Base-by-base conservation (phyloP, 768 basidiomycete genomes). In the Favolaschia claudopus region DNA sequence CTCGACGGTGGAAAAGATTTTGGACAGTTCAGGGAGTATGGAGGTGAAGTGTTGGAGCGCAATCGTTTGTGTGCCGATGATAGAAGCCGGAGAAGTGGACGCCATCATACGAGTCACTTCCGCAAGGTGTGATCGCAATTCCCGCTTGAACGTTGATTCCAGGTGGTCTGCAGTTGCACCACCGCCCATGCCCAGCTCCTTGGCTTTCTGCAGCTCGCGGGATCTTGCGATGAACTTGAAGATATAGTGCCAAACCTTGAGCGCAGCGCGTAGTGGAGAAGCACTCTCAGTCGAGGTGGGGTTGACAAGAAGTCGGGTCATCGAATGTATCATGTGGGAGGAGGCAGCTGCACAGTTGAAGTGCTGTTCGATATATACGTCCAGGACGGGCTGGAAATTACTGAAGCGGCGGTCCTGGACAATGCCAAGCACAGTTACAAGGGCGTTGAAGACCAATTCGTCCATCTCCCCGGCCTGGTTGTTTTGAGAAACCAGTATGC, bases 161-260 rank as follows among this genome's bases (percentile, higher is more conserved):
- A 96, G 78, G 73, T 95, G 92, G 61, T 95, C 93, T 8, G 90
- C 87, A 0, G 93, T 95, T 1, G 90, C 87, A 12, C 89, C 92
- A 12, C 88, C 87, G 24, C 89, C 88, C 78, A 92, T 88, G 1
- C 89, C 89, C 22, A 89, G 71, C 58, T 95, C 93, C 68, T 89
- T 89, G 7, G 81, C 79, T 72, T 93, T 93, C 72, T 96, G 95
- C 40, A 96, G 72, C 67, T 95, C 93, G 32, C 95, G 81, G 3
- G 95, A 89, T n/a, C 92, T 85, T 15, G 92, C 87, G 68, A 97
- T 91, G 74, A 99, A 93, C 71, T 92, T 93, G 85, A 98, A 93
- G 66, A 99, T 88, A 69, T 96, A 94, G 69, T 95, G 91, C 95
- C 95, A 96, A 28, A 98, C 96, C 72, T 98, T 98, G 59, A 99